These are phyloP conservation scores for Gloeostereum incarnatum DNA, from an alignment of 768 basidiomycete species.

Conservation along the genomic window DNA sequence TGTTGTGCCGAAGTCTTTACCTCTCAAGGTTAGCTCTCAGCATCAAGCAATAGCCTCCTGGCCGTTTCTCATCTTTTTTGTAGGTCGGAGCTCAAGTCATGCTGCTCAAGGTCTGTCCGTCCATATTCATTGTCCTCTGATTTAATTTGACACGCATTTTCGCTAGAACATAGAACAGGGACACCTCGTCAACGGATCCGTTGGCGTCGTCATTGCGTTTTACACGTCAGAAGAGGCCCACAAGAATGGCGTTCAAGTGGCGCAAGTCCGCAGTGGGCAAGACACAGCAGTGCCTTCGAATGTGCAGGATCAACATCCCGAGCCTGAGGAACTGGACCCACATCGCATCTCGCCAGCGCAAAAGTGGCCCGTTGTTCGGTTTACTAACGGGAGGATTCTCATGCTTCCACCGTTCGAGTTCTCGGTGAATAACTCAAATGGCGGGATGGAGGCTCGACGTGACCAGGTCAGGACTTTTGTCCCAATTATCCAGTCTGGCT, in stretches of 20 bases:
- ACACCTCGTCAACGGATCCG: conserved; percentile 59
- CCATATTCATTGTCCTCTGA: not conserved
- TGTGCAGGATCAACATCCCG: too few relatives aligned
- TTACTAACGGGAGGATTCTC: conserved; percentile 35
- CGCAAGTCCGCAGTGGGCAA: conserved; percentile 18
- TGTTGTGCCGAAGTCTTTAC: conserved; percentile 37
- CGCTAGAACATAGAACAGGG: conserved; percentile 62
- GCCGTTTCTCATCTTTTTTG: not conserved
- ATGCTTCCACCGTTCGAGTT: conserved; percentile 52
- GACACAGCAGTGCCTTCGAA: conserved; percentile 6
- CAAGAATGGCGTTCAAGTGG: conserved; percentile 24
- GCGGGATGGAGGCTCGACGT: conserved; percentile 48
- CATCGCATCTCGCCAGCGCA: conserved; percentile 8
- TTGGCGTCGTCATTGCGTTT: conserved; percentile 47
- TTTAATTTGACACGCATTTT: conserved; percentile 1
- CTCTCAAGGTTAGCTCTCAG: conserved; percentile 33
- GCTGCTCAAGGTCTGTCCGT: conserved; percentile 51
- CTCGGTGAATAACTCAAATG: conserved; percentile 51
- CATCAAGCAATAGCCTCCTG: conserved; percentile 3
- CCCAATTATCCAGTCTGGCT: not conserved
- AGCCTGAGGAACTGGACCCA: not conserved
- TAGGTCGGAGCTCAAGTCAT: conserved; percentile 83
- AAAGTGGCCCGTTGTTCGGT: conserved; percentile 55
- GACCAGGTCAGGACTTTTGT: conserved; percentile 33
- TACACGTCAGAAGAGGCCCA: conserved; percentile 31